These are phyloP conservation scores for Obelidium mucronatum DNA, from an alignment of 192 early-diverging fungal genomes.

Conservation along the genomic window DNA sequence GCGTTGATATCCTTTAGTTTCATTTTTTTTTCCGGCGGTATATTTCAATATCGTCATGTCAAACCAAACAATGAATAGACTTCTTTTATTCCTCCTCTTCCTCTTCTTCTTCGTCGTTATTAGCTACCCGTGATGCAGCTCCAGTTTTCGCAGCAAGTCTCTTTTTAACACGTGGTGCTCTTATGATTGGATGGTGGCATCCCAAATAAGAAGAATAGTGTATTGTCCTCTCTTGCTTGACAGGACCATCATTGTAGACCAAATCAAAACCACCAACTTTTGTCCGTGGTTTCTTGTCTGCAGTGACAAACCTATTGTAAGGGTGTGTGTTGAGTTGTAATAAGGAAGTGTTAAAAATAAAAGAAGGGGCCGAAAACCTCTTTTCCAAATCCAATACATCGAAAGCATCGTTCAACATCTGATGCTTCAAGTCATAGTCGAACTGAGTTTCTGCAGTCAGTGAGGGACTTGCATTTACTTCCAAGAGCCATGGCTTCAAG, in stretches of 20 bases:
- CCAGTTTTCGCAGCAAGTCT: constrained; percentile 22
- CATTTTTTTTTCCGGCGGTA: no score
- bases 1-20: no score
- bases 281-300: constrained; percentile 45
- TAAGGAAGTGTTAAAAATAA: neutral
- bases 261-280: constrained; percentile 70
- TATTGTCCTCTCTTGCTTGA: constrained; percentile 63
- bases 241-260: constrained; percentile 70
- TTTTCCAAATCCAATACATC: constrained; percentile 67
- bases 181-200: constrained; percentile 60
- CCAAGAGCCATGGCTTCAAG: constrained; percentile 68
- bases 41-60: no score
- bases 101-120: constrained; percentile 19
- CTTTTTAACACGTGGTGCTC: constrained; percentile 59
- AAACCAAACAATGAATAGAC: no score
- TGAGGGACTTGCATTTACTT: constrained; percentile 69
- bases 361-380: constrained; percentile 41
- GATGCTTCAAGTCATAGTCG: constrained; percentile 69
- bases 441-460: constrained; percentile 69
- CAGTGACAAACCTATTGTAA: constrained; percentile 23
- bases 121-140: neutral
- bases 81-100: constrained; percentile 12
- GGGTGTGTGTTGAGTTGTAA: neutral
- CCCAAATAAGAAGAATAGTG: constrained; percentile 59
- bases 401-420: constrained; percentile 66